A percentile compares a stretch with the other conserved stretches of the same genome.
Conservation (phyloP, 805 yeast genomes). For the Metschnikowia continentalis region DNA sequence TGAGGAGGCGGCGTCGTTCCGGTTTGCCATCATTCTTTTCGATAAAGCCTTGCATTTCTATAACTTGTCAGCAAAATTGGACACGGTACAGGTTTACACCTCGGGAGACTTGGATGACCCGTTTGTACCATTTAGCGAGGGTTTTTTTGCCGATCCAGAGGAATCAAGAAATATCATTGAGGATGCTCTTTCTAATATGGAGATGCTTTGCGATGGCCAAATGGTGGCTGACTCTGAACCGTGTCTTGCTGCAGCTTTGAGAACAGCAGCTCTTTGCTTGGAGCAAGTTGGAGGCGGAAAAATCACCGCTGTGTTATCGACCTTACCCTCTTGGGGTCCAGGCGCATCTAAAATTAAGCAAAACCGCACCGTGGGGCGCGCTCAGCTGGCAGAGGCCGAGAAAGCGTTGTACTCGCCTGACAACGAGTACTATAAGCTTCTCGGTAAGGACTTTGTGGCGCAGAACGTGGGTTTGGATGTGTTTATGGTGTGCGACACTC, state of each 20-base stretch:
- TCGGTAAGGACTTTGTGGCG: slow-evolving; percentile 53
- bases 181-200: slow-evolving; percentile 60
- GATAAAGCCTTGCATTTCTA: slow-evolving; percentile 71
- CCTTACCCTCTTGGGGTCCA: slow-evolving; percentile 77
- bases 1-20: slow-evolving; percentile 1
- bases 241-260: slow-evolving; percentile 74
- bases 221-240: slow-evolving; percentile 51
- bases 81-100: slow-evolving; percentile 54
- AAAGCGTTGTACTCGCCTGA: slow-evolving; percentile 56
- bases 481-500: slow-evolving; percentile 59
- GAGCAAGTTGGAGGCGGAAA: slow-evolving; percentile 77
- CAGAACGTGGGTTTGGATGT: slow-evolving; percentile 72
- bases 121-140: slow-evolving; percentile 74
- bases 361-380: slow-evolving; percentile 35
- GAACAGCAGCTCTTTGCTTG: slow-evolving; percentile 61
- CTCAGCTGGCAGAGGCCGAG: slow-evolving; percentile 39
- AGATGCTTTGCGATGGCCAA: slow-evolving; percentile 39
- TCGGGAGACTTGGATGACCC: slow-evolving; percentile 72
- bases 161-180: slow-evolving; percentile 64
- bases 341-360: slow-evolving; percentile 57
- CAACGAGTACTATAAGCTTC: slow-evolving; percentile 54
- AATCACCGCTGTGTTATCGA: slow-evolving; percentile 60
- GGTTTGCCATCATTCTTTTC: slow-evolving; percentile 68
- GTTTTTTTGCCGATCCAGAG: slow-evolving; percentile 75
- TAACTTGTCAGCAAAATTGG: slow-evolving; percentile 55